These are phyloP conservation scores for Suillus decipiens DNA, from an alignment of 768 basidiomycete genomes.

Conservation along the genomic window DNA sequence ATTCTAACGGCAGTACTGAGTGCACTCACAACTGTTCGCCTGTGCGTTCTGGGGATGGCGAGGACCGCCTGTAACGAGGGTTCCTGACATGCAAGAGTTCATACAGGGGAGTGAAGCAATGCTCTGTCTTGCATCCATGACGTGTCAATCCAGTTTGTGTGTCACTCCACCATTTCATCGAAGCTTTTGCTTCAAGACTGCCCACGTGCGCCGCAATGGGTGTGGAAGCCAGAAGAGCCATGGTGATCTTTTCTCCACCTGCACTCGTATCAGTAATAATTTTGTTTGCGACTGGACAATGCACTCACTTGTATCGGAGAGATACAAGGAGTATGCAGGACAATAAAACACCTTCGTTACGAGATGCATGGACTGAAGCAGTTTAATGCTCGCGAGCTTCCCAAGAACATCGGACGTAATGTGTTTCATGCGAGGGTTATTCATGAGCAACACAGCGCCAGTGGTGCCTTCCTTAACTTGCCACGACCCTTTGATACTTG, in stretches of 20 bases:
- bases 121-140: no score
- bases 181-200: neutral
- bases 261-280: neutral
- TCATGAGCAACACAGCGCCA: conserved; percentile 27
- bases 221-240: neutral
- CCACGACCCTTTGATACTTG: conserved; percentile 29
- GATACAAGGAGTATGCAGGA: conserved; percentile 23
- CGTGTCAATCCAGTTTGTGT: conserved; percentile 2
- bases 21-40: no score
- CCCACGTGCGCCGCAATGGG: neutral
- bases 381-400: conserved; percentile 16
- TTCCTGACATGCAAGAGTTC: no score
- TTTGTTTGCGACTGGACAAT: neutral
- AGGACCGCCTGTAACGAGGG: no score
- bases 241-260: conserved; percentile 3
- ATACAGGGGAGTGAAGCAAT: neutral
- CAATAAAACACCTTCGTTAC: conserved; percentile 25
- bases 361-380: conserved; percentile 20
- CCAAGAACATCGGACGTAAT: conserved; percentile 14
- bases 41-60: no score
- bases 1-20: neutral
- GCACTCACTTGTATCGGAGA: conserved; percentile 4
- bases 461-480: conserved; percentile 18
- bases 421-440: conserved; percentile 14
- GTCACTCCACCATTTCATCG: neutral